Conservation (phyloP, 805 yeast genomes). For the Sungouiella blattae region DNA sequence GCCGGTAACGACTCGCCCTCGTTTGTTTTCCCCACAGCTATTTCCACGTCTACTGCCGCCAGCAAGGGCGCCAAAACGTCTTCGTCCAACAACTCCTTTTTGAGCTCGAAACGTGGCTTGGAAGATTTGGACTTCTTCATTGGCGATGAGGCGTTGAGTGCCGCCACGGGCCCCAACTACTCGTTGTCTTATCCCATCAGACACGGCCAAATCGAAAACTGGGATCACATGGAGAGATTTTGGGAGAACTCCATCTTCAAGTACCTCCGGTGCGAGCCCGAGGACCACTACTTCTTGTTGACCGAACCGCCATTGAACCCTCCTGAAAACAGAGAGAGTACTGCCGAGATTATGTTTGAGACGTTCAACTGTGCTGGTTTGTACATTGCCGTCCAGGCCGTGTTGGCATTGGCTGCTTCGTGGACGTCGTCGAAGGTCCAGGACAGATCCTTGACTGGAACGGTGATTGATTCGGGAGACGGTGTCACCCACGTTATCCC, state of each 20-base stretch:
- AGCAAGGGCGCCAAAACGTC: conserved; percentile 39
- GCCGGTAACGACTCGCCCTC: conserved; percentile 99
- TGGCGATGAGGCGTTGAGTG: conserved; percentile 91
- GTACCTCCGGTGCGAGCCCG: conserved; percentile 96
- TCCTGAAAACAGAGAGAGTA: conserved; percentile 98
- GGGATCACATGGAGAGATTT: conserved; percentile 99
- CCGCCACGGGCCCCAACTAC: conserved; percentile 88
- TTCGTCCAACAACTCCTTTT: conserved; percentile 33
- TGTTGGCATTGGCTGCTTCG: conserved; percentile 94
- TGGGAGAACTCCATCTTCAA: conserved; percentile 98
- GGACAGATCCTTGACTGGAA: conserved; percentile 95
- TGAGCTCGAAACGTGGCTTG: conserved; percentile 77
- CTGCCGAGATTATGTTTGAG: conserved; percentile 99
- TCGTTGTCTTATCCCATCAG: conserved; percentile 87
- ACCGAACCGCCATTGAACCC: conserved; percentile 99
- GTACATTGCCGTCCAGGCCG: conserved; percentile 98
- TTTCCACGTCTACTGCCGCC: conserved; percentile 65
- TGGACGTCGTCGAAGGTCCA: conserved; percentile 97
- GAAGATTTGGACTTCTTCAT: conserved; percentile 92
- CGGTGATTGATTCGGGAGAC: conserved; percentile 97
- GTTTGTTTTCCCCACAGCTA: conserved; percentile 95
- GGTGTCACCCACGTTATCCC: conserved; percentile 99
- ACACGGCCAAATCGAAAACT: conserved; percentile 97
- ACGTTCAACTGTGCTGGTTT: conserved; percentile 98
- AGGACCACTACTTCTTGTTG: conserved; percentile 90